Percentiles rank a stretch among this genome's conserved stretches.
These are phyloP conservation scores for Gaeumannomyces sp. DNA, from an alignment of 2,329 filamentous ascomycete genomes.

Conservation along the genomic window DNA sequence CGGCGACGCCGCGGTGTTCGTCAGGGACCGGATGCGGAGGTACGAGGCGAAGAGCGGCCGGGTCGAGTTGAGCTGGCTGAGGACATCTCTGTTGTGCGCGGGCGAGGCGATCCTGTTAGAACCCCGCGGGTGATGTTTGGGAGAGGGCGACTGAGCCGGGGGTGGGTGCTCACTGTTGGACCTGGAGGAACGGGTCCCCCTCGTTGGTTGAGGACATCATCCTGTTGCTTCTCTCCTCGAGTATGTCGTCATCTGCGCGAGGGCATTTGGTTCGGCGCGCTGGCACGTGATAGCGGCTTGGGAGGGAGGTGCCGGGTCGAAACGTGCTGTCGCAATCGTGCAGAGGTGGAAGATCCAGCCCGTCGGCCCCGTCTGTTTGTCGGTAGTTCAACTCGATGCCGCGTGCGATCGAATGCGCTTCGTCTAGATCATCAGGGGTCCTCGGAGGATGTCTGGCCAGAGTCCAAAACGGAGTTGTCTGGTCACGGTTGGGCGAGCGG, in stretches of 20 bases:
- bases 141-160: conserved; percentile 4
- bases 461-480: background rate
- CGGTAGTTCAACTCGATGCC: background rate
- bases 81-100: conserved; percentile 64
- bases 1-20: conserved; percentile 63
- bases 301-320: background rate
- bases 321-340: background rate
- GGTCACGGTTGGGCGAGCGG: too few relatives aligned
- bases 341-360: background rate
- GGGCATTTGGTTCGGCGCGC: background rate
- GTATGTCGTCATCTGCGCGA: conserved; percentile 1
- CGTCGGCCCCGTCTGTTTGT: background rate
- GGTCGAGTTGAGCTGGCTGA: conserved; percentile 71
- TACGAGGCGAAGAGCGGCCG: conserved; percentile 91
- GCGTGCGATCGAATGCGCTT: background rate
- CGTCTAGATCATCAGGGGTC: background rate
- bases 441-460: background rate
- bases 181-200: conserved; percentile 66
- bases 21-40: conserved; percentile 86
- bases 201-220: conserved; percentile 66
- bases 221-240: conserved; percentile 20
- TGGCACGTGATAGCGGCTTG: background rate
- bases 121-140: conserved; percentile 7
- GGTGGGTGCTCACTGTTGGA: conserved; percentile 51
- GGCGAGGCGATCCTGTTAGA: conserved; percentile 9